Conservation (phyloP, 805 yeast species). For the Lachancea thermotolerans region DNA sequence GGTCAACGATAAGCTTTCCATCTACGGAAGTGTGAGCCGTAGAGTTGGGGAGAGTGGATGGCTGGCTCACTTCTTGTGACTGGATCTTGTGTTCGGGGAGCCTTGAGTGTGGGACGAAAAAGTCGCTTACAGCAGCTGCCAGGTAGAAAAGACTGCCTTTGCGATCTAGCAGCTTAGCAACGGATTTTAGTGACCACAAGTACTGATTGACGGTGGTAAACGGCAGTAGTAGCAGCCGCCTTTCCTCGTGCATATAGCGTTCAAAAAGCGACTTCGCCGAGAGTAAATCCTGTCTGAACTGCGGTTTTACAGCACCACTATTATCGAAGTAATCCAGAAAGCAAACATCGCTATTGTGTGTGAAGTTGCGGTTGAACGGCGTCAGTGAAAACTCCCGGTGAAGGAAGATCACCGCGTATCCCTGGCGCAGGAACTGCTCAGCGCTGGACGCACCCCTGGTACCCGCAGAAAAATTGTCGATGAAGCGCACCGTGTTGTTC, state of each 20-base stretch:
- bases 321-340: constrained; percentile 76
- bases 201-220: constrained; percentile 95
- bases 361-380: constrained; percentile 88
- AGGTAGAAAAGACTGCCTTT: constrained; percentile 71
- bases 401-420: constrained; percentile 86
- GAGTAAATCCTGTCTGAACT: constrained; percentile 56
- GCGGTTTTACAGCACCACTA: constrained; percentile 51
- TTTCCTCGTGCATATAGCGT: constrained; percentile 23
- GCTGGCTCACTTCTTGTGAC: constrained; percentile 50
- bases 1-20: constrained; percentile 73
- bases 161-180: constrained; percentile 53
- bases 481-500: constrained; percentile 91
- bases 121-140: constrained; percentile 98
- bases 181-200: constrained; percentile 67
- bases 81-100: constrained; percentile 95
- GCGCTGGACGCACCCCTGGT: constrained; percentile 97
- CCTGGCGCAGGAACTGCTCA: constrained; percentile 77
- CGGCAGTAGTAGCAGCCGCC: constrained; percentile 53
- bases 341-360: constrained; percentile 69
- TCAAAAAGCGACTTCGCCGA: constrained; percentile 42
- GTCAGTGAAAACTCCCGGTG: constrained; percentile 87
- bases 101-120: constrained; percentile 79
- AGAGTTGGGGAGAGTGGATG: constrained; percentile 7
- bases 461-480: constrained; percentile 96
- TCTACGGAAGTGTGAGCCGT: constrained; percentile 25